phyloP scores from a whole-genome alignment of 2,329 filamentous ascomycete genomes.

The Helicocarpus griseus region DNA sequence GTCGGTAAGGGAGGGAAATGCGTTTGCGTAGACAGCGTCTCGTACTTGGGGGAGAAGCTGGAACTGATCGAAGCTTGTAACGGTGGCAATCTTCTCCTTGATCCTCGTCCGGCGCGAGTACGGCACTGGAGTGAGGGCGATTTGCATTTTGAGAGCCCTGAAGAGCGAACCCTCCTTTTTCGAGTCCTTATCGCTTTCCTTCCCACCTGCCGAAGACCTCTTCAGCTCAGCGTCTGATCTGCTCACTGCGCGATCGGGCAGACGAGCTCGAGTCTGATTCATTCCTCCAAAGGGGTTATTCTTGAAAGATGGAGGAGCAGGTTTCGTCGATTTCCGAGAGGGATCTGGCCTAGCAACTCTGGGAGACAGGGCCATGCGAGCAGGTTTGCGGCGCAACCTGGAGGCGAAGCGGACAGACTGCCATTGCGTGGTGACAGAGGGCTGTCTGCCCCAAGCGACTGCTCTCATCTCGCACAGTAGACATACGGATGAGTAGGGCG shows the following conservation, averaged over 20 bases:
- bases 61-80: conserved; percentile 75
- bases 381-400: conserved; percentile 22
- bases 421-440: conserved; percentile 14
- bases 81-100: conserved; percentile 53
- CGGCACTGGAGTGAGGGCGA: conserved; percentile 62
- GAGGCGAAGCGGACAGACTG: conserved; percentile 23
- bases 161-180: conserved; percentile 45
- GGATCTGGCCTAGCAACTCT: conserved; percentile 26
- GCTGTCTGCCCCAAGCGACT: background rate
- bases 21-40: conserved; percentile 61
- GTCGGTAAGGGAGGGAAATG: conserved; percentile 63
- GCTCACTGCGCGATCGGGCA: conserved; percentile 24
- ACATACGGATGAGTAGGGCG: conserved; percentile 19
- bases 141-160: conserved; percentile 93
- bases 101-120: conserved; percentile 58
- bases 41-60: conserved; percentile 62
- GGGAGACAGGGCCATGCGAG: conserved; percentile 30
- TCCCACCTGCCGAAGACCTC: conserved; percentile 31
- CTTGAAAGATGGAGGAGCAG: conserved; percentile 31
- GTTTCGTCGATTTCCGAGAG: conserved; percentile 19
- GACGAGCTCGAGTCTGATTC: conserved; percentile 42
- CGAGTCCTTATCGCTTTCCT: conserved; percentile 25
- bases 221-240: conserved; percentile 34
- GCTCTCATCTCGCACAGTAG: conserved; percentile 24
- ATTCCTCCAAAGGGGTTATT: conserved; percentile 50